Evolutionary conservation across 129 eudicot species (phyloP).

Genomic region (Calendula officinalis): DNA sequence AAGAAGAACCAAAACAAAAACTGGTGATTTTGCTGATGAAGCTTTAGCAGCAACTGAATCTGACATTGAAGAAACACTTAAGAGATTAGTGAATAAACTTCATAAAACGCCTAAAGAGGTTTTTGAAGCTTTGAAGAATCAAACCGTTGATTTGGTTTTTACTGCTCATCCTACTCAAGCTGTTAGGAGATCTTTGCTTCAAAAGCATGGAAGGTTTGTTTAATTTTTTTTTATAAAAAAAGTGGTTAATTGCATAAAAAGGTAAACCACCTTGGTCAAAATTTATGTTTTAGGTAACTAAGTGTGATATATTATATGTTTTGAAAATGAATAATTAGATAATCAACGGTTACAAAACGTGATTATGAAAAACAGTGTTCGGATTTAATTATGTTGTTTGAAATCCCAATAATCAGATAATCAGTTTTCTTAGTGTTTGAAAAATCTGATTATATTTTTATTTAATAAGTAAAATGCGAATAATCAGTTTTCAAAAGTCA

Average conservation of each 20-base stretch:
- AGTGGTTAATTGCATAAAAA: neutral
- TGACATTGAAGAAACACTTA: slow-evolving; percentile 89
- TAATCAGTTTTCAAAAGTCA: too few species aligned
- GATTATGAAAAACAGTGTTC: too few species aligned
- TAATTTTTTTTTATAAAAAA: neutral
- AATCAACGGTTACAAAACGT: too few species aligned
- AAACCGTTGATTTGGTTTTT: slow-evolving; percentile 86
- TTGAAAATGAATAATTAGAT: too few species aligned
- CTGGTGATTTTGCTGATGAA: slow-evolving; percentile 81
- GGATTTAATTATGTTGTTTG: too few species aligned
- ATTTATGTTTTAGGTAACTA: too few species aligned
- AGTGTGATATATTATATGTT: too few species aligned
- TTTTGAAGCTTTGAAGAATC: slow-evolving; percentile 86
- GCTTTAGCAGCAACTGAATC: slow-evolving; percentile 85
- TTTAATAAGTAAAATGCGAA: too few species aligned
- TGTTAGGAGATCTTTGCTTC: slow-evolving; percentile 92
- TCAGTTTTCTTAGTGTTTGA: too few species aligned
- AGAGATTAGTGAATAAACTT: slow-evolving; percentile 71
- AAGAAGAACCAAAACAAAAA: slow-evolving; percentile 67
- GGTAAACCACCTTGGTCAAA: too few species aligned
- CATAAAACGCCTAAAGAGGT: slow-evolving; percentile 87
- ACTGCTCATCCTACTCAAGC: slow-evolving; percentile 99
- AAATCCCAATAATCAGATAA: too few species aligned
- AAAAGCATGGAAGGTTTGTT: slow-evolving; percentile 92
- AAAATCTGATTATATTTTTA: too few species aligned